These are phyloP conservation scores for Phytophthora citrophthora DNA, from an alignment of 352 stramenopile genomes.

Conservation along the genomic window DNA sequence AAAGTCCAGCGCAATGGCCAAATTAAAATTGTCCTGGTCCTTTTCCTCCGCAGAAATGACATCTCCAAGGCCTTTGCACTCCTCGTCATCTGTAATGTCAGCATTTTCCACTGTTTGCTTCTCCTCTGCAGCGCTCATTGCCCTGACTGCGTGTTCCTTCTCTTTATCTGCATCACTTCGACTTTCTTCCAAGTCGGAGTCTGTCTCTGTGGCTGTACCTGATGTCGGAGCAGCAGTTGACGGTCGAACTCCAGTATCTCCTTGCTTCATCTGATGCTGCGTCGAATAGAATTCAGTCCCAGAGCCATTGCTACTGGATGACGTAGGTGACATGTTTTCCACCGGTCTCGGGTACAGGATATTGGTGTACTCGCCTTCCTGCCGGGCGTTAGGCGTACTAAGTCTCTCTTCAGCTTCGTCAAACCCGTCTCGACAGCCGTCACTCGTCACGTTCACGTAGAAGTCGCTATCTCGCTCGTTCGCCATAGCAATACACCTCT, in stretches of 20 bases:
- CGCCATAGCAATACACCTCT: slow-evolving; percentile 17
- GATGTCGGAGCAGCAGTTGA: slow-evolving; percentile 24
- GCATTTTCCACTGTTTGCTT: slow-evolving; percentile 12
- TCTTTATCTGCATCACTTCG: slow-evolving; percentile 32
- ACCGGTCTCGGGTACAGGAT: slow-evolving; percentile 33
- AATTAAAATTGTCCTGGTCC: slow-evolving; percentile 50
- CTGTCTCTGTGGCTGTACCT: slow-evolving; percentile 33
- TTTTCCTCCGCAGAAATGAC: slow-evolving; percentile 15
- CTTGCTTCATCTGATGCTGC: slow-evolving; percentile 1
- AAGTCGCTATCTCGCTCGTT: slow-evolving; percentile 37
- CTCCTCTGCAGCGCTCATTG: slow-evolving; percentile 19
- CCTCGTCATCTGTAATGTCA: slow-evolving; percentile 29
- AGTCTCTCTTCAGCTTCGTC: slow-evolving; percentile 25
- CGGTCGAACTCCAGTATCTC: slow-evolving; percentile 3
- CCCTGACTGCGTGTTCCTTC: slow-evolving; percentile 10
- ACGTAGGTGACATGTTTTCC: slow-evolving; percentile 58
- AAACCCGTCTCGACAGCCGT: slow-evolving; percentile 28
- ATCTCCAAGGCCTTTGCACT: slow-evolving; percentile 35
- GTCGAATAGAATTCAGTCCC: slow-evolving; percentile 31
- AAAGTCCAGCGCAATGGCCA: slow-evolving; percentile 71
- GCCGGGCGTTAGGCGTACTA: slow-evolving; percentile 11
- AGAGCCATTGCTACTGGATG: slow-evolving; percentile 65
- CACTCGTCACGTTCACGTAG: slow-evolving; percentile 43
- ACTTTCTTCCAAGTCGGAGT: slow-evolving; percentile 39
- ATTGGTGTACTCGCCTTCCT: slow-evolving; percentile 41